Conservation (phyloP, 768 basidiomycete genomes). For the Lanmaoa rubissima region DNA sequence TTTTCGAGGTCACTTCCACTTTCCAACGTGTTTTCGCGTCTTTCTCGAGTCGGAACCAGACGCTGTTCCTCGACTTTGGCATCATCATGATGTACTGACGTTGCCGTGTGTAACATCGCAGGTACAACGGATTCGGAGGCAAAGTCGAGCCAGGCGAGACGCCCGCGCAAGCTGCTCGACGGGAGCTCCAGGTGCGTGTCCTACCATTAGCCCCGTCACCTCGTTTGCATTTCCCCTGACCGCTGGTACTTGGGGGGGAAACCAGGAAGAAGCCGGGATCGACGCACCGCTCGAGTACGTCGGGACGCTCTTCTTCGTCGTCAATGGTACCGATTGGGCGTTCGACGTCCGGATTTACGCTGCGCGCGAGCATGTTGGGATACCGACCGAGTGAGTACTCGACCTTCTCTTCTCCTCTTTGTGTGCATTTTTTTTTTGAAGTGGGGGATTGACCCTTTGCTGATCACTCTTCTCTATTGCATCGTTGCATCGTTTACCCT, state of each 20-base stretch:
- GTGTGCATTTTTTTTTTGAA: neutral
- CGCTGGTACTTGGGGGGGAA: too few relatives aligned
- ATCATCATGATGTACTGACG: neutral
- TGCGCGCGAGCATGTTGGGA: conserved; percentile 59
- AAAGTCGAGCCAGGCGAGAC: conserved; percentile 81
- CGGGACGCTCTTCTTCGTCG: conserved; percentile 65
- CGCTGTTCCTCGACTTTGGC: neutral
- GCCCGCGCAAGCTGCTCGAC: conserved; percentile 62
- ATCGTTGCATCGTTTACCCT: neutral
- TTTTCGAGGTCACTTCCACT: neutral
- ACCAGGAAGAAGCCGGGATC: conserved; percentile 83
- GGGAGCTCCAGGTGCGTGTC: conserved; percentile 61
- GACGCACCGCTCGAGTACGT: conserved; percentile 58
- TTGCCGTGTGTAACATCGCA: conserved; percentile 26
- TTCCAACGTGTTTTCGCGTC: neutral
- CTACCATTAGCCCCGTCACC: neutral
- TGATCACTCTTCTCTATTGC: neutral
- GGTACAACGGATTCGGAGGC: conserved; percentile 89
- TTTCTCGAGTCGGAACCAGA: neutral
- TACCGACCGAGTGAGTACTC: conserved; percentile 59
- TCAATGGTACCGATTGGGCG: conserved; percentile 51
- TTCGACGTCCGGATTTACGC: conserved; percentile 74
- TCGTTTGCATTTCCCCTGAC: neutral
- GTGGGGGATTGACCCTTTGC: too few relatives aligned
- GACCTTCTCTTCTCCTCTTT: too few relatives aligned